These are phyloP conservation scores for Castanopsis chinensis DNA, from an alignment of 306 rosid genomes.

Conservation along the genomic window DNA sequence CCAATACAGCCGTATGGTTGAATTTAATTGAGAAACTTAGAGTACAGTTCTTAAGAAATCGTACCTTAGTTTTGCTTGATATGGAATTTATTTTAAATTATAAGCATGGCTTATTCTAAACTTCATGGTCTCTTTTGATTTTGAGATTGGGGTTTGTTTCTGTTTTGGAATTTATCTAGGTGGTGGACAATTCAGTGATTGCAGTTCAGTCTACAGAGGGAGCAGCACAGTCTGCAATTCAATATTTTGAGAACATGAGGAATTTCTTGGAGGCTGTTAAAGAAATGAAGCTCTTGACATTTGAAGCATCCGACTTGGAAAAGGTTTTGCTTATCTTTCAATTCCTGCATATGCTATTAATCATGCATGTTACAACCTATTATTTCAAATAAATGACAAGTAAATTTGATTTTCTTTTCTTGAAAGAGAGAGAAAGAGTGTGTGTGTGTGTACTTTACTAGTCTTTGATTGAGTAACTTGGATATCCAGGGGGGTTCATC, in stretches of 20 bases:
- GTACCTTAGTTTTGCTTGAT: no score
- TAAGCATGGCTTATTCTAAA: neutral
- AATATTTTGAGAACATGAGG: conserved; percentile 93
- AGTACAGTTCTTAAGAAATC: no score
- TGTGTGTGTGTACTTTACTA: neutral
- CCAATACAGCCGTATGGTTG: no score
- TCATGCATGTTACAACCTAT: neutral
- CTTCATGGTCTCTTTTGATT: neutral
- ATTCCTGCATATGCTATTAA: neutral
- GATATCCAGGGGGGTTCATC: conserved; percentile 85
- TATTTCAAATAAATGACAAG: neutral
- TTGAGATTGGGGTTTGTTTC: neutral
- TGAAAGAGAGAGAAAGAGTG: neutral
- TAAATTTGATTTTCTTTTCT: neutral
- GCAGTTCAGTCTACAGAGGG: conserved; percentile 72
- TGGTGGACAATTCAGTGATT: conserved; percentile 71
- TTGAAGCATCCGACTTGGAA: conserved; percentile 94
- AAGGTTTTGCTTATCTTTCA: conserved; percentile 46
- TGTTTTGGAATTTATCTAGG: conserved; percentile 35
- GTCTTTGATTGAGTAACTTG: conserved; percentile 13
- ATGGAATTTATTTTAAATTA: neutral
- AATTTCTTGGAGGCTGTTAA: conserved; percentile 91
- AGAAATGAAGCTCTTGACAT: conserved; percentile 80
- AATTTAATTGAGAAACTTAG: no score
- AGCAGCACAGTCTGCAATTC: conserved; percentile 93